Percentiles rank a stretch among this genome's conserved stretches.
These are phyloP conservation scores for Stentor roeselii DNA, from an alignment of 73 alveolate species.

Conservation along the genomic window DNA sequence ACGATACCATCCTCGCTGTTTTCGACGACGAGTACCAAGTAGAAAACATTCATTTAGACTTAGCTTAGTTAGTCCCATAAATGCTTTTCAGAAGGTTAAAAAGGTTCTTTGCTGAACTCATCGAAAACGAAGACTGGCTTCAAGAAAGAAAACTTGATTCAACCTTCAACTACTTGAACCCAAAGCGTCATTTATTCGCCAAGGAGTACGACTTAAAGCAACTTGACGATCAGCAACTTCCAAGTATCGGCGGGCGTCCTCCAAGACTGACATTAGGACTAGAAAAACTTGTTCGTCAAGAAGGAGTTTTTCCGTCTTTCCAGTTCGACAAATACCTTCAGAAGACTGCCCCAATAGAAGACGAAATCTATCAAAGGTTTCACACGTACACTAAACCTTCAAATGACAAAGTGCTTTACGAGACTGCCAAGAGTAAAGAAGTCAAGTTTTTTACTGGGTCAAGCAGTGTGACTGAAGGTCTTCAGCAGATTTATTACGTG, in stretches of 20 bases:
- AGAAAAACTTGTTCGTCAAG: conserved; percentile 13
- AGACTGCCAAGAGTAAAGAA: conserved; percentile 30
- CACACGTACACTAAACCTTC: conserved; percentile 47
- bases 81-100: neutral
- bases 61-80: neutral
- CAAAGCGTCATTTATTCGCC: neutral
- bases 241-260: neutral
- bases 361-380: conserved; percentile 26
- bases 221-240: neutral
- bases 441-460: conserved; percentile 36
- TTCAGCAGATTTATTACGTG: conserved; percentile 64
- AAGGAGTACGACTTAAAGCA: neutral
- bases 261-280: neutral
- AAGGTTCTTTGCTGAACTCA: neutral
- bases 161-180: neutral
- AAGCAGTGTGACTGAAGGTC: conserved; percentile 59
- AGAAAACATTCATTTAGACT: conserved; percentile 15
- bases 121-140: neutral
- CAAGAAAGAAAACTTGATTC: neutral
- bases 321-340: conserved; percentile 9
- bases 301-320: neutral
- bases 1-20: neutral
- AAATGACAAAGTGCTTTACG: conserved; percentile 35
- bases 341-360: conserved; percentile 23
- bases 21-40: conserved; percentile 27